A percentile compares a stretch with the other conserved stretches of the same genome.
These are phyloP conservation scores for Thecaphora thlaspeos DNA, from an alignment of 1,284 basidiomycete species.

Conservation along the genomic window DNA sequence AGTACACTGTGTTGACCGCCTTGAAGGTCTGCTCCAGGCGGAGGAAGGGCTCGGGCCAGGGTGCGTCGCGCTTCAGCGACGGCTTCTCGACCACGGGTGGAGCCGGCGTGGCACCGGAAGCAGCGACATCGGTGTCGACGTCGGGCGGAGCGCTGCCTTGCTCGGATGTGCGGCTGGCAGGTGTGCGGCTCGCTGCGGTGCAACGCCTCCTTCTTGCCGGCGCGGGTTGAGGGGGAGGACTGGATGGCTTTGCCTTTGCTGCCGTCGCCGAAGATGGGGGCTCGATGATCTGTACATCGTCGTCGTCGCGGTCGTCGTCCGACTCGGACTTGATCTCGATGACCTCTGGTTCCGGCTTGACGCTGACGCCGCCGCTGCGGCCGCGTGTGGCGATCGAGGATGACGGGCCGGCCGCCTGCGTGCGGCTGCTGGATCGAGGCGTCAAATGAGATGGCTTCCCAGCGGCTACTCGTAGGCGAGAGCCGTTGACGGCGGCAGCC, in stretches of 20 bases:
- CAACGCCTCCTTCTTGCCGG: not conserved
- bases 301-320: constrained; percentile 8
- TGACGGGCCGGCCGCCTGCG: too few species aligned
- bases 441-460: too few species aligned
- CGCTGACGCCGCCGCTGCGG: not conserved
- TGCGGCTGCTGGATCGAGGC: too few species aligned
- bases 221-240: not conserved
- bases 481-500: not conserved
- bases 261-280: constrained; percentile 6
- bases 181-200: constrained; percentile 3
- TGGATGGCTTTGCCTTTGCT: not conserved
- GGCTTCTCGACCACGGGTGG: constrained; percentile 12
- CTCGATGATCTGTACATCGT: constrained; percentile 19
- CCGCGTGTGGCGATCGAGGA: too few species aligned
- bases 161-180: constrained; percentile 9
- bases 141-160: constrained; percentile 15
- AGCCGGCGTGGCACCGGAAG: constrained; percentile 11
- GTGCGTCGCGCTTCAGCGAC: constrained; percentile 21
- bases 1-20: constrained; percentile 86
- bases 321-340: constrained; percentile 34
- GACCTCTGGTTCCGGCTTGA: constrained; percentile 17
- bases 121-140: not conserved
- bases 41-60: constrained; percentile 59
- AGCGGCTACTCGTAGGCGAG: too few species aligned
- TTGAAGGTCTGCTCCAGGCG: constrained; percentile 61